Conservation (phyloP, 108 stramenopile species). For the Mediolabrus comicus region DNA sequence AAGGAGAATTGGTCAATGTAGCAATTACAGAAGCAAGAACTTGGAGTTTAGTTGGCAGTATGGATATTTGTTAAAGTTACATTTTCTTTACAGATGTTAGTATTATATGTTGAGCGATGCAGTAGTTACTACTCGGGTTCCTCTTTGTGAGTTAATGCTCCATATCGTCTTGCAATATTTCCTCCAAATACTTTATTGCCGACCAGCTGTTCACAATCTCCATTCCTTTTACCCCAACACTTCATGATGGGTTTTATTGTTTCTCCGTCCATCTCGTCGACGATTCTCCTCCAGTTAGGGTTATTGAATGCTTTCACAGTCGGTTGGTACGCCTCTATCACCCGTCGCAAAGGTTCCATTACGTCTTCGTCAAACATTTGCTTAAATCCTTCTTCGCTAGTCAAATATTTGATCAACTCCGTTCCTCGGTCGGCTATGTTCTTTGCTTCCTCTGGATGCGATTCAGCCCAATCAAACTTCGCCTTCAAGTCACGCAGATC, state of each 20-base stretch:
- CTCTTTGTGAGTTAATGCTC: background rate
- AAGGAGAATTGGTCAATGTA: conserved; percentile 72
- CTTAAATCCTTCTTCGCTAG: background rate
- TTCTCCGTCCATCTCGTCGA: background rate
- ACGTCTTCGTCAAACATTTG: background rate
- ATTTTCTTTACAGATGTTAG: background rate
- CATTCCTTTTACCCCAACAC: background rate
- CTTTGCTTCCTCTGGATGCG: conserved; percentile 5
- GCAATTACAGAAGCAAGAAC: conserved; percentile 76
- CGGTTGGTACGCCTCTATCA: background rate
- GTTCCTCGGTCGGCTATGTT: conserved; percentile 1
- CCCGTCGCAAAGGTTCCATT: conserved; percentile 1
- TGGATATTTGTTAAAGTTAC: background rate
- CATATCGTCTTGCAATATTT: background rate
- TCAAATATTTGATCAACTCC: background rate
- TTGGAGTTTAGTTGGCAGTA: conserved; percentile 75
- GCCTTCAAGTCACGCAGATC: conserved; percentile 6
- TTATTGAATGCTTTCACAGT: background rate
- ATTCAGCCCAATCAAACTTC: conserved; percentile 14
- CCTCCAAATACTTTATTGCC: background rate
- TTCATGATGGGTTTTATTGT: background rate
- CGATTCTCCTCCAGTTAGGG: background rate
- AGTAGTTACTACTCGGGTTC: background rate
- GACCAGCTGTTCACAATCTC: background rate
- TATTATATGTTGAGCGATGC: background rate